phyloP scores from a whole-genome alignment of 768 basidiomycete genomes.

The Serendipita sp. region DNA sequence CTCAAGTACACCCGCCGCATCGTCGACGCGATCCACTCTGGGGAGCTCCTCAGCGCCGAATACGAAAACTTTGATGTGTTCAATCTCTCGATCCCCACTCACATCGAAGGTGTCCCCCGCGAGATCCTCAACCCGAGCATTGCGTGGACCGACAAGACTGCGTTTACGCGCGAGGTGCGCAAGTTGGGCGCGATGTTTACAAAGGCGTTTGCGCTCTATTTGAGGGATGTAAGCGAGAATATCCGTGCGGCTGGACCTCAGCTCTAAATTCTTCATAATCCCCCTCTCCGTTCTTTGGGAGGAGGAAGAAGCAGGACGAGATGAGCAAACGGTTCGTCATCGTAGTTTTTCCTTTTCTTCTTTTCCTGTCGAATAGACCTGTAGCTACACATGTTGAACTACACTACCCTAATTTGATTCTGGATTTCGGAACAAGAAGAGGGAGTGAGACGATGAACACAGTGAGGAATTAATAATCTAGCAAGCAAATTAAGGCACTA shows the following conservation, averaged over 20 bases:
- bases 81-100: conserved; percentile 70
- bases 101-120: conserved; percentile 70
- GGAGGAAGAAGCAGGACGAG: too few relatives aligned
- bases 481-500: too few relatives aligned
- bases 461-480: too few relatives aligned
- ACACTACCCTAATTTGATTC: too few relatives aligned
- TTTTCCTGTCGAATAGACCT: too few relatives aligned
- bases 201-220: conserved; percentile 86
- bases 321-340: too few relatives aligned
- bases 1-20: conserved; percentile 92
- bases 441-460: too few relatives aligned
- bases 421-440: too few relatives aligned
- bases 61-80: conserved; percentile 72
- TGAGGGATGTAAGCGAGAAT: conserved; percentile 65
- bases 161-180: conserved; percentile 73
- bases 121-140: conserved; percentile 78
- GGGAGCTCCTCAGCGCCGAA: conserved; percentile 72
- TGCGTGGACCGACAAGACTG: conserved; percentile 81
- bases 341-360: too few relatives aligned
- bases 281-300: too few relatives aligned
- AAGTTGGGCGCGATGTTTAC: conserved; percentile 90
- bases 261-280: too few relatives aligned
- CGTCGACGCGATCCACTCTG: conserved; percentile 93
- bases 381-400: too few relatives aligned
- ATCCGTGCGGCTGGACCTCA: conserved; percentile 72